A percentile compares a stretch with the other conserved stretches of the same genome.
These are phyloP conservation scores for Ricinus communis DNA, from an alignment of 345 rosid species.

Conservation along the genomic window DNA sequence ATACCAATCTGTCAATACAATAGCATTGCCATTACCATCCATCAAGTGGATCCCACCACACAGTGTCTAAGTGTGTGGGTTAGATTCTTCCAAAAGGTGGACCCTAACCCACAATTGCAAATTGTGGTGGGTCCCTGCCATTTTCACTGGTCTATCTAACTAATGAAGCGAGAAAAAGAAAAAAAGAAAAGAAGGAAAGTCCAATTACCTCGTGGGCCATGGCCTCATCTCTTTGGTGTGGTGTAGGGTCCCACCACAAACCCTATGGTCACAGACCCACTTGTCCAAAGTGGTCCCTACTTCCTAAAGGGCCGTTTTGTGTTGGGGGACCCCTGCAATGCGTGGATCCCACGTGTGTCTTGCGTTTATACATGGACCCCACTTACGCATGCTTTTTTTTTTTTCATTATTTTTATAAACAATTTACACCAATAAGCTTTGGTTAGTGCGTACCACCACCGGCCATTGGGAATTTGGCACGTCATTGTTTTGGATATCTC, in stretches of 20 bases:
- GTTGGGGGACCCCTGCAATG: neutral
- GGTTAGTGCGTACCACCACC: neutral
- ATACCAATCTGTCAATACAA: constrained; percentile 12
- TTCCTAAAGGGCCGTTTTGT: neutral
- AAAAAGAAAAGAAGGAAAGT: constrained; percentile 3
- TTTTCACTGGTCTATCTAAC: constrained; percentile 17
- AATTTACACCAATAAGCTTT: neutral
- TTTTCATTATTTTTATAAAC: too few relatives aligned
- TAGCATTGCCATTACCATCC: too few relatives aligned
- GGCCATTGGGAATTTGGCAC: neutral
- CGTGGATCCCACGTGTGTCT: constrained; percentile 10
- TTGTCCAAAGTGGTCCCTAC: constrained; percentile 25
- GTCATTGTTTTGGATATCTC: neutral
- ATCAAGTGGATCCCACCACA: constrained; percentile 18
- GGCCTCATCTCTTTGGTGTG: constrained; percentile 2
- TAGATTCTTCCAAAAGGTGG: constrained; percentile 20
- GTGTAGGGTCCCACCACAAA: constrained; percentile 19
- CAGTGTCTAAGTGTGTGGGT: neutral
- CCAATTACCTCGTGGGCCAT: neutral
- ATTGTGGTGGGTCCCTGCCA: constrained; percentile 33
- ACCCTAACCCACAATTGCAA: neutral
- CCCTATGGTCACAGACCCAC: constrained; percentile 24
- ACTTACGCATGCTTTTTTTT: neutral
- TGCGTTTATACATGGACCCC: neutral
- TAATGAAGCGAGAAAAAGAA: constrained; percentile 6